These are phyloP conservation scores for Trichosporon sp. DNA, from an alignment of 1,284 basidiomycete species.

Conservation along the genomic window DNA sequence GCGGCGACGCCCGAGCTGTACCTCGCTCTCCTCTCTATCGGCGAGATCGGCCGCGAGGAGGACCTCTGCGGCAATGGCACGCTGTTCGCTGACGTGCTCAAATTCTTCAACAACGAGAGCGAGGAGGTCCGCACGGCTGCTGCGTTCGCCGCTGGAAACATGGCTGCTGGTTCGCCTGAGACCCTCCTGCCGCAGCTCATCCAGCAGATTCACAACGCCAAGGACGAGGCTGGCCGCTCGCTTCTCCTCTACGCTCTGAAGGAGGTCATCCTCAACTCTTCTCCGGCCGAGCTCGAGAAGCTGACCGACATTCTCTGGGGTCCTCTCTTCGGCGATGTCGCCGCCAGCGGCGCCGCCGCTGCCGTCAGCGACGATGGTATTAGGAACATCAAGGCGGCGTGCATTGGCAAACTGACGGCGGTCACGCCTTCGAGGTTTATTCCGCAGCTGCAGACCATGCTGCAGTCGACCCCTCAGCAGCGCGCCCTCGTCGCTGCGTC, in stretches of 20 bases:
- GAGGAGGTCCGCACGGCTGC: constrained; percentile 86
- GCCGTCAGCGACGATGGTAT: constrained; percentile 85
- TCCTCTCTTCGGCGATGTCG: constrained; percentile 70
- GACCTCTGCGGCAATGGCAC: constrained; percentile 78
- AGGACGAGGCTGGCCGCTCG: constrained; percentile 71
- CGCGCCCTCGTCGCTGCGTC: constrained; percentile 90
- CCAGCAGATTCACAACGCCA: constrained; percentile 70
- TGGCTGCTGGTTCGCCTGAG: constrained; percentile 85
- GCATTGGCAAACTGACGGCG: constrained; percentile 90
- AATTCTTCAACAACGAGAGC: constrained; percentile 71
- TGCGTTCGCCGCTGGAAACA: constrained; percentile 90
- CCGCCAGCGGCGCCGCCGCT: constrained; percentile 27
- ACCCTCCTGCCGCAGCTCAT: constrained; percentile 84
- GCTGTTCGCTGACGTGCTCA: constrained; percentile 72
- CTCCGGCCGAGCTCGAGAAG: constrained; percentile 74
- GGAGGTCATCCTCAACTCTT: constrained; percentile 92
- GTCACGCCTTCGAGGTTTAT: constrained; percentile 86
- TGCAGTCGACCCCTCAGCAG: constrained; percentile 62
- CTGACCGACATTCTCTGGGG: constrained; percentile 87
- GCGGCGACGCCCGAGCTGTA: constrained; percentile 68
- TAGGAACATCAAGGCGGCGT: constrained; percentile 92
- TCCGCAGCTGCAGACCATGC: constrained; percentile 66
- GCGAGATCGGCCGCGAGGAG: constrained; percentile 86
- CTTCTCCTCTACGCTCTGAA: constrained; percentile 89
- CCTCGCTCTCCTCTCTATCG: constrained; percentile 81